Conservation (phyloP, 805 yeast species). For the Ogataea angusta region DNA sequence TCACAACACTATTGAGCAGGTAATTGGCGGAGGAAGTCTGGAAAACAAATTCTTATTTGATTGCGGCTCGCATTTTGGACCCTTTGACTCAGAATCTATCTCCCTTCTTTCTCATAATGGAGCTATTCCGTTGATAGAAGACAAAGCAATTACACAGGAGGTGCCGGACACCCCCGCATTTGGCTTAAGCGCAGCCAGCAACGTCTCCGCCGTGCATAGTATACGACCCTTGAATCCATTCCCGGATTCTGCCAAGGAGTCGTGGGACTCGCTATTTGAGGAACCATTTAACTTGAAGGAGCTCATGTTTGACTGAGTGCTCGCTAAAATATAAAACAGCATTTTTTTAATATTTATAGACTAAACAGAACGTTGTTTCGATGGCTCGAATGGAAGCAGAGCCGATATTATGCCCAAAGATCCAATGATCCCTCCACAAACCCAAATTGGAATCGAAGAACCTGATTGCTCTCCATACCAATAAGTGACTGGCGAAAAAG, state of each 20-base stretch:
- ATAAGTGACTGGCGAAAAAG: constrained; percentile 55
- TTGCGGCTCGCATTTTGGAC: constrained; percentile 1
- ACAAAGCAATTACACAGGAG: neutral
- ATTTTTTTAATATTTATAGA: neutral
- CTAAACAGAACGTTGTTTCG: constrained; percentile 35
- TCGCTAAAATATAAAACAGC: neutral
- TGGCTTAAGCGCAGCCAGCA: too few species aligned
- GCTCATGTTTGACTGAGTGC: constrained; percentile 11
- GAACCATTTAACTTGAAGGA: constrained; percentile 15
- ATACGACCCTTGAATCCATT: too few species aligned
- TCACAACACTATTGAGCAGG: neutral
- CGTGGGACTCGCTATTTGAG: constrained; percentile 7
- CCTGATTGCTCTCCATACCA: constrained; percentile 46
- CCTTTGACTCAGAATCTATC: neutral
- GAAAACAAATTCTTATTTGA: too few species aligned
- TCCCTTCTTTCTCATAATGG: neutral
- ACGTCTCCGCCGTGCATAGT: too few species aligned
- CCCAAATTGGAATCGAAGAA: constrained; percentile 59
- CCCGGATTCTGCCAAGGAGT: too few species aligned
- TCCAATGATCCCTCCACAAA: constrained; percentile 55
- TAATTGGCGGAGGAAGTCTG: too few species aligned
- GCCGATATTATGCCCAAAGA: constrained; percentile 42
- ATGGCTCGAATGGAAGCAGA: constrained; percentile 50
- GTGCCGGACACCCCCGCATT: too few species aligned
- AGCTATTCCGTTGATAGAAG: constrained; percentile 5